Evolutionary conservation across 2,329 filamentous ascomycete genomes (phyloP).

Genomic region (Pseudocercospora musae): DNA sequence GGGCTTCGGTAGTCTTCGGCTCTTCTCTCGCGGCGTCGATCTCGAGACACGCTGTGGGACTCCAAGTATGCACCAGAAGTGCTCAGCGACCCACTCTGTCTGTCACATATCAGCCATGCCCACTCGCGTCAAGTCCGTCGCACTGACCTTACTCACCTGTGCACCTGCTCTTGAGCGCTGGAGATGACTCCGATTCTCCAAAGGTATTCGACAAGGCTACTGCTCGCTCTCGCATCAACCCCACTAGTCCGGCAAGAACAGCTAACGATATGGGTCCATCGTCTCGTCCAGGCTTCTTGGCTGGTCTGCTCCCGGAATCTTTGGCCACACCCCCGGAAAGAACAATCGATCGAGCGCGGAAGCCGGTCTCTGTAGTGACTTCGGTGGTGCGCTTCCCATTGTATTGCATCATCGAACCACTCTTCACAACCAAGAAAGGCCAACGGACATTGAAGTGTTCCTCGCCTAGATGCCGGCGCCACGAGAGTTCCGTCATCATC

Average conservation of each 20-base stretch:
- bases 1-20: background rate
- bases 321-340: slow-evolving; percentile 18
- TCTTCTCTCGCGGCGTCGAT: background rate
- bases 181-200: slow-evolving; percentile 17
- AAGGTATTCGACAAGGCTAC: slow-evolving; percentile 16
- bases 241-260: slow-evolving; percentile 4
- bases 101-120: background rate
- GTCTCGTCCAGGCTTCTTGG: slow-evolving; percentile 17
- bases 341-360: slow-evolving; percentile 17
- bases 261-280: slow-evolving; percentile 15
- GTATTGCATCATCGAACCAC: slow-evolving; percentile 1
- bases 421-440: slow-evolving; percentile 20
- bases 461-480: background rate
- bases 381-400: slow-evolving; percentile 22
- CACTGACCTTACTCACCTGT: slow-evolving; percentile 8
- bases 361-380: slow-evolving; percentile 17
- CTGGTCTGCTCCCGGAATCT: slow-evolving; percentile 3
- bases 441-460: slow-evolving; percentile 18
- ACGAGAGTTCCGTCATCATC: background rate
- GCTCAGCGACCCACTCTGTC: slow-evolving; percentile 11
- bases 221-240: background rate
- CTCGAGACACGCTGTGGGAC: background rate
- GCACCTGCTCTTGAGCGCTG: slow-evolving; percentile 18
- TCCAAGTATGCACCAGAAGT: slow-evolving; percentile 6
- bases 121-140: too few relatives aligned